Percentiles rank a stretch among this genome's conserved stretches.
These are phyloP conservation scores for Silene conica DNA, from an alignment of 148 eudicot genomes.

Conservation along the genomic window DNA sequence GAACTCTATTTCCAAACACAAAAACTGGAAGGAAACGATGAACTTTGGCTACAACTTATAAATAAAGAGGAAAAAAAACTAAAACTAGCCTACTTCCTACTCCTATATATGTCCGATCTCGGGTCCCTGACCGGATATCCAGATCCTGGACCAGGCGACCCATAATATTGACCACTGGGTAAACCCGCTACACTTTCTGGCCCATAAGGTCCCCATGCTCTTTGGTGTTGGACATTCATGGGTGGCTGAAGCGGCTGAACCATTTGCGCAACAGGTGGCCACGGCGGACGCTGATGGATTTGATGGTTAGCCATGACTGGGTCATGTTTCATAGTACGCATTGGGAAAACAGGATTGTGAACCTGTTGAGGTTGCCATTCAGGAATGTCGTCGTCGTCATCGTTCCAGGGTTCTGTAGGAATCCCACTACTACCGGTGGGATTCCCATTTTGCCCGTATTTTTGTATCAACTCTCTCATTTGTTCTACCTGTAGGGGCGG, in stretches of 20 bases:
- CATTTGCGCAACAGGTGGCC: constrained; percentile 20
- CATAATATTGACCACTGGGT: constrained; percentile 28
- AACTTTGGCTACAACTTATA: not conserved
- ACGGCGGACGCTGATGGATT: constrained; percentile 9
- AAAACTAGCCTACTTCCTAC: constrained; percentile 31
- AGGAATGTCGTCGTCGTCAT: constrained; percentile 89
- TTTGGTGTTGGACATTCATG: constrained; percentile 26
- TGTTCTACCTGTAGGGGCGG: constrained; percentile 49
- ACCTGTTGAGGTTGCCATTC: constrained; percentile 75
- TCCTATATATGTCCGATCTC: constrained; percentile 31
- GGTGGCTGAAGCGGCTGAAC: constrained; percentile 34
- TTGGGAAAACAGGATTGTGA: constrained; percentile 13
- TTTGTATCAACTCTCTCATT: constrained; percentile 66
- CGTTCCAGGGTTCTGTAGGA: constrained; percentile 53
- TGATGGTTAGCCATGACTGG: constrained; percentile 23
- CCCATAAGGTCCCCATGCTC: constrained; percentile 36
- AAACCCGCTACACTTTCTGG: constrained; percentile 16
- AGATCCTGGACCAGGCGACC: constrained; percentile 8
- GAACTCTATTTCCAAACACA: not conserved
- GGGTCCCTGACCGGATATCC: constrained; percentile 26
- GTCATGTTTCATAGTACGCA: constrained; percentile 22
- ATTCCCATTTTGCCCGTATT: constrained; percentile 66
- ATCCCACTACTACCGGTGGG: constrained; percentile 6
- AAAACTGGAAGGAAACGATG: constrained; percentile 5
- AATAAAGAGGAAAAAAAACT: not conserved